Conservation (phyloP, 75 land plant genomes). For the Cupressus sempervirens region DNA sequence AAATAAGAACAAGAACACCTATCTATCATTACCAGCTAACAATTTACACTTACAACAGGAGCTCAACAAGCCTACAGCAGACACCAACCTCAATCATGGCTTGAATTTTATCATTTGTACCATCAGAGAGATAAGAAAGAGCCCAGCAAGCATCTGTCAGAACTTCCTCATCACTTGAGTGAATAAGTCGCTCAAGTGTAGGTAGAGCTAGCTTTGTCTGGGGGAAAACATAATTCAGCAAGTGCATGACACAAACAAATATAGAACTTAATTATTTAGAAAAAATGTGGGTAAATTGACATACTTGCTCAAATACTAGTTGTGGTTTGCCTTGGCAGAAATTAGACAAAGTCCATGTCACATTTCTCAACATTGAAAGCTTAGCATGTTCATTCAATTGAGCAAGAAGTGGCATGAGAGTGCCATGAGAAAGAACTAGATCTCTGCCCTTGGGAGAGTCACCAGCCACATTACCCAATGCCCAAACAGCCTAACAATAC, state of each 20-base stretch:
- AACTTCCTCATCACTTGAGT: slow-evolving; percentile 67
- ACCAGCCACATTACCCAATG: slow-evolving; percentile 84
- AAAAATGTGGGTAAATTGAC: background rate
- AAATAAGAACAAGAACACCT: background rate
- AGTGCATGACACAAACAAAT: background rate
- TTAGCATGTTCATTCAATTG: slow-evolving; percentile 75
- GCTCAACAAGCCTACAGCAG: slow-evolving; percentile 59
- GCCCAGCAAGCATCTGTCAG: slow-evolving; percentile 57
- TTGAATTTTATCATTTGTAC: slow-evolving; percentile 71
- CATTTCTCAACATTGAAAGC: slow-evolving; percentile 84
- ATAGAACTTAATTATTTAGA: background rate
- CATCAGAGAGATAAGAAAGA: slow-evolving; percentile 73
- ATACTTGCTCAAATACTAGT: slow-evolving; percentile 81
- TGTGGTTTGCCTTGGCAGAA: slow-evolving; percentile 91
- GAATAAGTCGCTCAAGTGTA: slow-evolving; percentile 56
- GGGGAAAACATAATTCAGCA: background rate
- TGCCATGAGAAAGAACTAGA: slow-evolving; percentile 68
- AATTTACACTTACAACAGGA: slow-evolving; percentile 13
- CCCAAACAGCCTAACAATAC: slow-evolving; percentile 65
- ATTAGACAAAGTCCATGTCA: slow-evolving; percentile 88
- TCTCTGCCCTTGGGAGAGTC: slow-evolving; percentile 77
- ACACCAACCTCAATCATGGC: slow-evolving; percentile 71
- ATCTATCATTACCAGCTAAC: background rate
- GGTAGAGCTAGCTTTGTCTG: slow-evolving; percentile 75
- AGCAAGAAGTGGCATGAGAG: slow-evolving; percentile 65